Base-by-base conservation (phyloP, 768 basidiomycete genomes). In the Termitomyces heimii region DNA sequence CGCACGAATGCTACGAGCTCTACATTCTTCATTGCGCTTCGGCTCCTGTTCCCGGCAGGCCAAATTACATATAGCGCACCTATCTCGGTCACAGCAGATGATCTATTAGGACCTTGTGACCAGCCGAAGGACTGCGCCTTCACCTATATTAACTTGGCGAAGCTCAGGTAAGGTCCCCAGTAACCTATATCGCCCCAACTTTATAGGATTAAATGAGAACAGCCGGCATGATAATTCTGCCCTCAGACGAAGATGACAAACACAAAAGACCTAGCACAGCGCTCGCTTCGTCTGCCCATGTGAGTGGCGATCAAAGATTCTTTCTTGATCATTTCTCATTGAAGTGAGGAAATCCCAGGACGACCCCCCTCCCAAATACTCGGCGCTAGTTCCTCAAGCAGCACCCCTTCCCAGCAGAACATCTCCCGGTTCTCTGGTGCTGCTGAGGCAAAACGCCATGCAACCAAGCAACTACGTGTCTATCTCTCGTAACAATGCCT, bases 381-480 rank as follows among this genome's bases (percentile, higher is more conserved):
- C 61, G 4, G 51, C 53, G 35, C 50, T 51, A 39, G 39, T 53
- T 29, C 54, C 59, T 18, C 47, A 56, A 7, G 39, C 20, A 40
- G 39, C 32, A 9, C 26, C 59, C 9, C 24, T 39, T 16, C 26
- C 8, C 5, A 51, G 28, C 13, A 39, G 49, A 34, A n/a, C 58
- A 22, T 54, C 61, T 4, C 35, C 43, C 14, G 18, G 20, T 13
- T 34, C 54, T 12, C 28, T 24, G 26, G 45, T 48, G 20, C 40
- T 34, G 16, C 14, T 46, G 46, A 35, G 31, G 24, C 59, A 51
- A 56, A 64, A 63, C 20, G 47, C 61, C 20, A 52, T 68, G 56
- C 71, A 72, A 56, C 67, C 75, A 0, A 66, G 64, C 57, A 75
- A 77, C 56, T 73, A 65, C 54, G 52, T 73, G 51, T 65, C 64